A percentile compares a stretch with the other conserved stretches of the same genome.
Evolutionary conservation across 1,284 basidiomycete genomes (phyloP).

Genomic region (Dichomitus squalens): DNA sequence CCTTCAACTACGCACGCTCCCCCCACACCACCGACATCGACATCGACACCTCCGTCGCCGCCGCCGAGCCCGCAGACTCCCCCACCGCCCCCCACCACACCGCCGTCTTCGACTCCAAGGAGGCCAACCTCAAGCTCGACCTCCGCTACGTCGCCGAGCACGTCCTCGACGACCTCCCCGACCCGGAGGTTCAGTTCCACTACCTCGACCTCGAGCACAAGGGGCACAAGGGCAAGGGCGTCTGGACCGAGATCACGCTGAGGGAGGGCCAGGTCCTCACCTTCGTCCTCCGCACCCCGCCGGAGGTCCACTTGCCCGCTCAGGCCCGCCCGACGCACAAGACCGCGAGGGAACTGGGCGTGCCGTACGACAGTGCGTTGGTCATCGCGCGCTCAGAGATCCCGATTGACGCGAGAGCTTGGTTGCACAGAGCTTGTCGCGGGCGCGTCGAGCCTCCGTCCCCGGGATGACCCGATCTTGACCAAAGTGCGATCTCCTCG

Average conservation of each 20-base stretch:
- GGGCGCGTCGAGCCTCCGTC: conserved; percentile 53
- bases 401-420: too few species aligned
- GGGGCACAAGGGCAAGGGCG: conserved; percentile 67
- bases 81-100: conserved; percentile 48
- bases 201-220: conserved; percentile 62
- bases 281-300: conserved; percentile 77
- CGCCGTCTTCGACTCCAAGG: conserved; percentile 64
- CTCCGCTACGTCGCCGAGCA: conserved; percentile 72
- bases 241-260: conserved; percentile 58
- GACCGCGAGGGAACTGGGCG: conserved; percentile 47
- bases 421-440: conserved; percentile 42
- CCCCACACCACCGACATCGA: conserved; percentile 66
- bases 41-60: conserved; percentile 27
- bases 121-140: conserved; percentile 63
- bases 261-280: conserved; percentile 85
- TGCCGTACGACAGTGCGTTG: conserved; percentile 47
- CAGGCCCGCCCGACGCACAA: conserved; percentile 35
- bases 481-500: conserved; percentile 47
- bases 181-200: conserved; percentile 58
- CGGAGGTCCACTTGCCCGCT: conserved; percentile 33
- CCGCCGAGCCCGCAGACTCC: conserved; percentile 9
- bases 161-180: conserved; percentile 47
- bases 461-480: conserved; percentile 61
- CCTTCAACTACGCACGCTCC: conserved; percentile 89
- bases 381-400: too few species aligned